Base-by-base conservation (phyloP, 2,329 filamentous ascomycete species). In the Cladosporium sp. region DNA sequence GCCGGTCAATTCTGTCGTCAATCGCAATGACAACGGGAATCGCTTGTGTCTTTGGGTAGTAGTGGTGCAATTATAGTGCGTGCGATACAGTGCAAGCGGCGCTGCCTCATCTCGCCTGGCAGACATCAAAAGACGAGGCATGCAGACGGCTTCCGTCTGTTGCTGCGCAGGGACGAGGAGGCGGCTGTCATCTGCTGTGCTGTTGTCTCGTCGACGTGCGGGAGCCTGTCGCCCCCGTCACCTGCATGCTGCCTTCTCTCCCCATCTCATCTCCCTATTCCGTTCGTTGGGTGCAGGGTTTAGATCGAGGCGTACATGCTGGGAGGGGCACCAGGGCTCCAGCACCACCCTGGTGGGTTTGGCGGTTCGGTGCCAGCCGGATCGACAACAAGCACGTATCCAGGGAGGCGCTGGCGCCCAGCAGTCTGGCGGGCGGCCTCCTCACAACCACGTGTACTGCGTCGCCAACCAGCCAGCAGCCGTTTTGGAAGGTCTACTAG, bases 21-120 rank as follows among this genome's bases (percentile, higher is more conserved):
- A 22, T 22, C 43, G 35, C 36, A 47, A 47, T 29, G 20, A 30
- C 22, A 22, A 30, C 18, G 5, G 9, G 22, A 27, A 9, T 27
- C 4, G 22, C 22, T 27, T 27, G 9, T 27, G 9, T n/a, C n/a
- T n/a, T n/a, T n/a, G n/a, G n/a, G n/a, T n/a, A n/a, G n/a, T n/a
- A n/a, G n/a, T n/a, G n/a, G n/a, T n/a, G n/a, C n/a, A n/a, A n/a
- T n/a, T n/a, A n/a, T n/a, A n/a, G 29, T 16, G 43, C 32, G 43
- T 18, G 43, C 16, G 30, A 35, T 22, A 25, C 35, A 48, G 35
- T 32, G 18, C 35, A 19, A 13, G 25, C 35, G 15, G 43, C 36
- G 35, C 49, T 53, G 50, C 49, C 55, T 56, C 53, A 57, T 55
- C 52, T 55, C 54, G 54, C 56, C 51, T 57, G 54, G 36, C 15